A percentile compares a stretch with the other conserved stretches of the same genome.
These are phyloP conservation scores for Yarrowia deformans DNA, from an alignment of 805 yeast species.

Conservation along the genomic window DNA sequence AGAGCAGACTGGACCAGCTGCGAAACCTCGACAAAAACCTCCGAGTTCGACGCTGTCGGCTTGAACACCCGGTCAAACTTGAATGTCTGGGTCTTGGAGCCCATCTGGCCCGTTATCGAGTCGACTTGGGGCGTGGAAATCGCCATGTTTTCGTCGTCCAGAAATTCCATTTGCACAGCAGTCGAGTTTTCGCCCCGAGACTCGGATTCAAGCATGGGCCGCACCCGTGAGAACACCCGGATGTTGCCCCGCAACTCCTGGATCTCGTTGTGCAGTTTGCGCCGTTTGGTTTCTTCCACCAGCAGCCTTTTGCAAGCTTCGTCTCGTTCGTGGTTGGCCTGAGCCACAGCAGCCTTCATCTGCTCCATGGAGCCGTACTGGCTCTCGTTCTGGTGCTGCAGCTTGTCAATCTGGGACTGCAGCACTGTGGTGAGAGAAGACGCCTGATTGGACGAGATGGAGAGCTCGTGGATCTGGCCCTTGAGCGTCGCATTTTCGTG, in stretches of 20 bases:
- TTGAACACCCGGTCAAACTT: constrained; percentile 82
- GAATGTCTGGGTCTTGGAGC: constrained; percentile 54
- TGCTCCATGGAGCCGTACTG: constrained; percentile 43
- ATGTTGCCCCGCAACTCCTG: constrained; percentile 93
- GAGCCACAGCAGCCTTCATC: constrained; percentile 42
- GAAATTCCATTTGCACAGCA: constrained; percentile 41
- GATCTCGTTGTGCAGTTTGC: constrained; percentile 71
- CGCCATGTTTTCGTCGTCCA: constrained; percentile 48
- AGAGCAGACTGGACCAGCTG: constrained; percentile 84
- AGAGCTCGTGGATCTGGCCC: constrained; percentile 48
- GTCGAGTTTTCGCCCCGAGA: constrained; percentile 39
- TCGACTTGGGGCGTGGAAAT: constrained; percentile 45
- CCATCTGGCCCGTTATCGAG: constrained; percentile 43
- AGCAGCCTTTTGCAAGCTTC: constrained; percentile 53
- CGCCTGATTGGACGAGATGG: constrained; percentile 43
- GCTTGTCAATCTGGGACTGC: constrained; percentile 42
- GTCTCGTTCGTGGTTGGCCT: constrained; percentile 49
- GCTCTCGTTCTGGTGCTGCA: constrained; percentile 42
- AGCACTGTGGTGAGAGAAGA: constrained; percentile 43
- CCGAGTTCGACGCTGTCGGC: constrained; percentile 59
- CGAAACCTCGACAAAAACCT: constrained; percentile 82
- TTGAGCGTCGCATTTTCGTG: constrained; percentile 44
- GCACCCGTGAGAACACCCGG: constrained; percentile 84
- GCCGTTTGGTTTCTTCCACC: constrained; percentile 62
- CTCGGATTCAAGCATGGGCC: constrained; percentile 58